These are phyloP conservation scores for Fusarium palustre DNA, from an alignment of 2,329 filamentous ascomycete genomes.

Conservation along the genomic window DNA sequence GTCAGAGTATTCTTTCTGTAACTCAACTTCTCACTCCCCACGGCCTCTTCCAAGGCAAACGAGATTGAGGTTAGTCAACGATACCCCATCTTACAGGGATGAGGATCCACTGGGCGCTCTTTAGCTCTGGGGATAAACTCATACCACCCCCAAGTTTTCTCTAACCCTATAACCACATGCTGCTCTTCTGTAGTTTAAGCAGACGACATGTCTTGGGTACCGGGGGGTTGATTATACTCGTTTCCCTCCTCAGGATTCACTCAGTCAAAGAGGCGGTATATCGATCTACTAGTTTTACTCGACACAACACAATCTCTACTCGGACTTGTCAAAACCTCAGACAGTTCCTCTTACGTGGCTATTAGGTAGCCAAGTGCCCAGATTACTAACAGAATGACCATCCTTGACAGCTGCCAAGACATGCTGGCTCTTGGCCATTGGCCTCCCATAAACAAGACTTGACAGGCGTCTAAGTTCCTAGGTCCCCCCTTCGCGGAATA, in stretches of 20 bases:
- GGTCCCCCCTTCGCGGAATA: conserved; percentile 12
- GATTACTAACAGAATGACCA: conserved; percentile 45
- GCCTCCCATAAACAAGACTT: conserved; percentile 5
- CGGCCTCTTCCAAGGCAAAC: conserved; percentile 40
- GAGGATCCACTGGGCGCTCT: neutral
- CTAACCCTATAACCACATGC: conserved; percentile 16
- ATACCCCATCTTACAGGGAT: conserved; percentile 26
- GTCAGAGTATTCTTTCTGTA: neutral
- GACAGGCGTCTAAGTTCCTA: conserved; percentile 30
- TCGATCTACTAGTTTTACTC: neutral
- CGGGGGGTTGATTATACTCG: conserved; percentile 16
- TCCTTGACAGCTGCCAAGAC: conserved; percentile 38
- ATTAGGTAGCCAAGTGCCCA: conserved; percentile 38
- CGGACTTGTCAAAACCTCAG: conserved; percentile 13
- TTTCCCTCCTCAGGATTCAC: neutral
- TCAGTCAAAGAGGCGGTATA: no score
- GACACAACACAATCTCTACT: neutral
- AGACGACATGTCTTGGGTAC: conserved; percentile 14
- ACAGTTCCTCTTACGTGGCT: conserved; percentile 44
- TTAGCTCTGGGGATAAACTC: conserved; percentile 39
- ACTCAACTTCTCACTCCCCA: conserved; percentile 28
- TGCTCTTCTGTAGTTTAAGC: conserved; percentile 19
- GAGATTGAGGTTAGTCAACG: conserved; percentile 43
- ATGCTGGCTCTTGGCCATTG: conserved; percentile 24
- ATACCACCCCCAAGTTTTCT: conserved; percentile 34